Conservation (phyloP, 2,329 filamentous ascomycete genomes). For the Colletotrichum sp. region DNA sequence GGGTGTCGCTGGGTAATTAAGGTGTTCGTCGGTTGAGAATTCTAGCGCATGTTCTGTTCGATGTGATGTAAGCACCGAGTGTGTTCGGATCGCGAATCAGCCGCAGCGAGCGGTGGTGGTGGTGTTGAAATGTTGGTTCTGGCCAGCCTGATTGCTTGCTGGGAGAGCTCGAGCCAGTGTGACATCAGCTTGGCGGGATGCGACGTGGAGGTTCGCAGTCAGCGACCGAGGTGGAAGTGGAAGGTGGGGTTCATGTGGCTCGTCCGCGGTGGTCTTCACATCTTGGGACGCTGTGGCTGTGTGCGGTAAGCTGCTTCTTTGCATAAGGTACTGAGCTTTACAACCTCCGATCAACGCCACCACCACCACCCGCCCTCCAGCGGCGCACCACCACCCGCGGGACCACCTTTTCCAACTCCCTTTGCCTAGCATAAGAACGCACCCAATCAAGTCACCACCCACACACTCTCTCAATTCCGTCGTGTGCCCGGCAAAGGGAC, state of each 20-base stretch:
- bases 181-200: background rate
- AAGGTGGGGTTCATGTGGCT: background rate
- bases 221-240: background rate
- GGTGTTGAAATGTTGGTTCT: background rate
- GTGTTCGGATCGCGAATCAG: background rate
- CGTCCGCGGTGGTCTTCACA: too few species aligned
- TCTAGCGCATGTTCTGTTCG: background rate
- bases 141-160: background rate
- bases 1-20: background rate
- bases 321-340: too few species aligned
- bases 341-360: too few species aligned
- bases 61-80: background rate
- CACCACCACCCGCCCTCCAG: too few species aligned
- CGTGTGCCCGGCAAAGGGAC: too few species aligned
- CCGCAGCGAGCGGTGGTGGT: background rate
- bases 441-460: too few species aligned
- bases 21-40: background rate
- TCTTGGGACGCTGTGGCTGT: too few species aligned
- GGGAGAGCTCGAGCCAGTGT: background rate
- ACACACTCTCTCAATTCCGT: too few species aligned
- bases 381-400: too few species aligned
- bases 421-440: too few species aligned
- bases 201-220: background rate
- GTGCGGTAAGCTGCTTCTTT: too few species aligned
- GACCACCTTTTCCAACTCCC: too few species aligned